Percentiles rank a stretch among this genome's conserved stretches.
phyloP scores from a whole-genome alignment of 352 stramenopile genomes.

The Globisporangium apiculatum region DNA sequence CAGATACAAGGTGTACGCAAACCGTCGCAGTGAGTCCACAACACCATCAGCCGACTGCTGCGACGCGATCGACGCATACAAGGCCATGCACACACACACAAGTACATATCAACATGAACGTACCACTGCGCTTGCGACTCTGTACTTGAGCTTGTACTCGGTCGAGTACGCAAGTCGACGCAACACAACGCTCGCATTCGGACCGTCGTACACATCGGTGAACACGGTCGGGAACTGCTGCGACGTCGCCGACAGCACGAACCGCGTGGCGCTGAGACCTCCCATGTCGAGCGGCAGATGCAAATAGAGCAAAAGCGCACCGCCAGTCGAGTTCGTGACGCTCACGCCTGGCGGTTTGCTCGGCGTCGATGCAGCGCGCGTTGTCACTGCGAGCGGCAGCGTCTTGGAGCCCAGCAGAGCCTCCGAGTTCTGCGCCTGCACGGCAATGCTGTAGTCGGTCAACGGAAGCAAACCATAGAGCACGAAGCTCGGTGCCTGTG shows the following conservation, averaged over 20 bases:
- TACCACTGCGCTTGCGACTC: conserved; percentile 20
- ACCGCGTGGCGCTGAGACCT: conserved; percentile 21
- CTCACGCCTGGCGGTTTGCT: conserved; percentile 23
- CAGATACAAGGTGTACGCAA: too few species aligned
- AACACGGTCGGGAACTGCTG: conserved; percentile 31
- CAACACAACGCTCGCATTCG: conserved; percentile 14
- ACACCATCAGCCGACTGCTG: too few species aligned
- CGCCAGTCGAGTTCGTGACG: conserved; percentile 26
- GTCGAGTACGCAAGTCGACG: conserved; percentile 31
- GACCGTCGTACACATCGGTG: conserved; percentile 30
- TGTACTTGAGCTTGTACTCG: conserved; percentile 39
- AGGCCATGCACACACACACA: background rate
- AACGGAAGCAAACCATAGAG: conserved; percentile 25
- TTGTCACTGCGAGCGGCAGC: conserved; percentile 16
- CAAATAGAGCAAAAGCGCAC: conserved; percentile 33
- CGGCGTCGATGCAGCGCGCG: conserved; percentile 23
- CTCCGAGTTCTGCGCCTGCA: conserved; percentile 29
- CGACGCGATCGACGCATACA: background rate
- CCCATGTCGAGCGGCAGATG: conserved; percentile 27
- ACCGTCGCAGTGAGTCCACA: too few species aligned
- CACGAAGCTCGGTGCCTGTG: background rate
- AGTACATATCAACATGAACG: background rate
- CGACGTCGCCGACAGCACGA: conserved; percentile 24
- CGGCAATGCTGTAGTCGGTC: conserved; percentile 24
- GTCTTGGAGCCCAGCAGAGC: conserved; percentile 20